Evolutionary conservation across 1,139 yeast species (phyloP), one percentile per base, ranked within the genome.

Genomic region (Saccharomyces hybrid): DNA sequence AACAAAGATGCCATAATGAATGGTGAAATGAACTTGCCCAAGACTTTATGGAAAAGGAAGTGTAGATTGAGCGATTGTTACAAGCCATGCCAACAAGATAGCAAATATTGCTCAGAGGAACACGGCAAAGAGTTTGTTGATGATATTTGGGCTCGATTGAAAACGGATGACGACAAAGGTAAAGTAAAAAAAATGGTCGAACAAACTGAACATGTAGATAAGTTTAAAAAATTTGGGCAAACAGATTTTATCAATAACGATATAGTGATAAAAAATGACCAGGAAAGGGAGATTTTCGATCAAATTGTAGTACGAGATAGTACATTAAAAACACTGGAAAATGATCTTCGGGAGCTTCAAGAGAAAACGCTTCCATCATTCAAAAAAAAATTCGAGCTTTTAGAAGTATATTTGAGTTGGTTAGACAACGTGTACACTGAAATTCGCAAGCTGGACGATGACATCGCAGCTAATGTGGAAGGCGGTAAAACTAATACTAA

Each of bases 91-190:
- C 57, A 57, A 3, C 70, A 68, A 6, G 63, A 60, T 32, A 81
- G 90, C 48, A 89, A 90, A 68, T 91, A 88, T 68, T 91, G 98
- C 67, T 72, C 82, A 25, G 77, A 75, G 29, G 86, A 81, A 38
- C 96, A 91, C 69, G 97, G 96, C 0, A 56, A 79, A 26, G 63
- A 67, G 55, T 89, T 75, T 63, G 77, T 88, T 74, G 68, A 67
- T 53, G 58, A 56, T 1, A 52, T 75, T 50, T 54, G 69, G 29
- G 57, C 61, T 7, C 64, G 65, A 48, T 52, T 68, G 19, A 55
- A 60, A 23, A 49, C 44, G 5, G 53, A 54, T 16, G 59, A 52
- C 3, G 54, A 57, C 19, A 52, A 55, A 16, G 56, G 34, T 1
- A 49, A 69, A 28, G 48, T 61, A 6, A 57, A 59, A 31, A 60